Evolutionary conservation across 2,329 filamentous ascomycete genomes (phyloP).

Genomic region (Phoma sp.): DNA sequence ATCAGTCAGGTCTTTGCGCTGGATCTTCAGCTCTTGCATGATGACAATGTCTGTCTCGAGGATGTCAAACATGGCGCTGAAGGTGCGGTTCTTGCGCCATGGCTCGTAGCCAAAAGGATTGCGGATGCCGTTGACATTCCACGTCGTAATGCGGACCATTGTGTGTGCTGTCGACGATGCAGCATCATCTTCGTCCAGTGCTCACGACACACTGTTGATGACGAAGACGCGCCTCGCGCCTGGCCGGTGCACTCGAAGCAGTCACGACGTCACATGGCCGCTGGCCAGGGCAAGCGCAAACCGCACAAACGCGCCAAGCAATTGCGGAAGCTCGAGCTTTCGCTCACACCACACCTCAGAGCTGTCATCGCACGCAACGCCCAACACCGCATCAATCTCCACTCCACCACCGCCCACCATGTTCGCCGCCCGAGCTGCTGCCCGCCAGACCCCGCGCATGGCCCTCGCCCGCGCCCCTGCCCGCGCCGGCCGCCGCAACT

Average conservation of each 20-base stretch:
- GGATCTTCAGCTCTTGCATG: constrained; percentile 96
- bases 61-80: constrained; percentile 84
- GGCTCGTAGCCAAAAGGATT: constrained; percentile 61
- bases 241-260: constrained; percentile 10
- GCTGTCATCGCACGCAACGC: constrained; percentile 25
- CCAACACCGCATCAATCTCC: constrained; percentile 28
- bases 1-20: constrained; percentile 86
- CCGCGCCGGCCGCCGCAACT: constrained; percentile 72
- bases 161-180: constrained; percentile 17
- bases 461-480: constrained; percentile 61
- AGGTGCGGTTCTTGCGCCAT: constrained; percentile 56
- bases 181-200: constrained; percentile 14
- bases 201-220: constrained; percentile 5
- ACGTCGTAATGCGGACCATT: constrained; percentile 78
- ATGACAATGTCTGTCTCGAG: constrained; percentile 91
- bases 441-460: constrained; percentile 61
- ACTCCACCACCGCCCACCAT: constrained; percentile 37
- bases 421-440: constrained; percentile 41
- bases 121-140: constrained; percentile 62
- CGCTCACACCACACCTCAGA: constrained; percentile 28
- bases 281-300: constrained; percentile 17
- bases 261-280: constrained; percentile 34
- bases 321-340: constrained; percentile 16
- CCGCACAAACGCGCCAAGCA: constrained; percentile 34
- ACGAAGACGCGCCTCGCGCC: constrained; percentile 23